phyloP scores from a whole-genome alignment of 768 basidiomycete genomes.

The Termitomyces sp. region DNA sequence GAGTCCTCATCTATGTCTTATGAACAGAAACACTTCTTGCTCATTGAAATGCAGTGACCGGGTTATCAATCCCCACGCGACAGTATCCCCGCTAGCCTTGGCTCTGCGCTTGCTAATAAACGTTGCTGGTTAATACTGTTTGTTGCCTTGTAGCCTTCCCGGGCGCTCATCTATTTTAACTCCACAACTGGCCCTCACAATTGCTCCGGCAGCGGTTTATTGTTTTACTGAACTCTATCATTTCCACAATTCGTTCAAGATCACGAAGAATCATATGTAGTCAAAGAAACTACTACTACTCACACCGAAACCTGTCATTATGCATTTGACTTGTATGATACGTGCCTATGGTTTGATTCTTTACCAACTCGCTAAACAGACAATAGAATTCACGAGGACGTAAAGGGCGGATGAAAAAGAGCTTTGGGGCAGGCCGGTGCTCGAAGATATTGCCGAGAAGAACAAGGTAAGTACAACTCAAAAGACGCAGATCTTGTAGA shows the following conservation, averaged over 20 bases:
- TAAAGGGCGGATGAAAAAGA: constrained; percentile 34
- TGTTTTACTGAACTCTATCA: not conserved
- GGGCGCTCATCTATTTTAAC: not conserved
- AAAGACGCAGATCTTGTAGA: not conserved
- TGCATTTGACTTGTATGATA: constrained; percentile 8
- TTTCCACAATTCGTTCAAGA: too few relatives aligned
- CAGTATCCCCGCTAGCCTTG: too few relatives aligned
- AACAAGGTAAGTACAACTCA: too few relatives aligned
- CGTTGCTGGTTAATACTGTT: not conserved
- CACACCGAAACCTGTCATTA: too few relatives aligned
- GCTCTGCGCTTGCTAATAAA: too few relatives aligned
- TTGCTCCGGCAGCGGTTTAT: not conserved
- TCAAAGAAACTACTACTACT: too few relatives aligned
- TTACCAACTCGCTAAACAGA: not conserved
- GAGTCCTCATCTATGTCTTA: not conserved
- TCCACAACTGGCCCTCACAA: not conserved
- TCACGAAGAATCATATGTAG: too few relatives aligned
- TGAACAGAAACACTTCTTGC: not conserved
- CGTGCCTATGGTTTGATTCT: not conserved
- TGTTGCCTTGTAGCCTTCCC: not conserved
- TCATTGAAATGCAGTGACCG: not conserved
- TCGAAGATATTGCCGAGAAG: not conserved
- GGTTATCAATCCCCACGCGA: not conserved
- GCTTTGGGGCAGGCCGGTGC: constrained; percentile 13
- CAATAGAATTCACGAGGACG: constrained; percentile 27